Conservation (phyloP, 495 filamentous ascomycete species). For the Usnea hakonensis region DNA sequence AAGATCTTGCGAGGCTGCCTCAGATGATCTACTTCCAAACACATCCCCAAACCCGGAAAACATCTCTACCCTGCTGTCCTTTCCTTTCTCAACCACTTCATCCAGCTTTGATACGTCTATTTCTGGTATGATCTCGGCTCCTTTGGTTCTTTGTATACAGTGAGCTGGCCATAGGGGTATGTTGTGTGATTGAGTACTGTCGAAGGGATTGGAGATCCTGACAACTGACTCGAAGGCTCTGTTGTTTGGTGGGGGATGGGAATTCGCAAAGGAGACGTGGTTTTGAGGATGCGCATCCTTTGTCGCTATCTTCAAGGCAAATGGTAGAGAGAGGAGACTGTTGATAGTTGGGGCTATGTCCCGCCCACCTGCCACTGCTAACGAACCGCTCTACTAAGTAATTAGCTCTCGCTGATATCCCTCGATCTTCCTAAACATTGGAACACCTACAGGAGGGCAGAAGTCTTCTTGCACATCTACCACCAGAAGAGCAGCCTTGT, state of each 20-base stretch:
- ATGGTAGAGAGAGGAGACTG: constrained; percentile 62
- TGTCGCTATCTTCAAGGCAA: constrained; percentile 68
- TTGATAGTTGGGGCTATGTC: constrained; percentile 65
- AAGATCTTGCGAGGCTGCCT: constrained; percentile 53
- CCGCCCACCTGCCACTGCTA: constrained; percentile 68
- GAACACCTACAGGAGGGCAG: constrained; percentile 67
- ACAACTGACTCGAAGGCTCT: constrained; percentile 56
- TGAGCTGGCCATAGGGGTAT: constrained; percentile 84
- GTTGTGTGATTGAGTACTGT: constrained; percentile 52
- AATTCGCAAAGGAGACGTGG: constrained; percentile 85
- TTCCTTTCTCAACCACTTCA: constrained; percentile 67
- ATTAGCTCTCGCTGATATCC: constrained; percentile 4
- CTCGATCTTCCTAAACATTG: not conserved
- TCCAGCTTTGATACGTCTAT: constrained; percentile 55
- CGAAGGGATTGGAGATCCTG: constrained; percentile 59
- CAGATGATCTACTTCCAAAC: constrained; percentile 44
- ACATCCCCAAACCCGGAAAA: constrained; percentile 82
- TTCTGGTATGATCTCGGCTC: constrained; percentile 69
- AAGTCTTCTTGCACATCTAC: constrained; percentile 97
- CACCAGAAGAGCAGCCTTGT: constrained; percentile 58
- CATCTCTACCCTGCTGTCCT: constrained; percentile 70
- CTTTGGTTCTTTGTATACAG: constrained; percentile 68
- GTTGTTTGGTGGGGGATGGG: constrained; percentile 60
- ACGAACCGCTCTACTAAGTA: constrained; percentile 59
- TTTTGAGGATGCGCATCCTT: constrained; percentile 79